Evolutionary conservation across 1,284 basidiomycete genomes (phyloP).

Genomic region (Gymnopus androsaceus): DNA sequence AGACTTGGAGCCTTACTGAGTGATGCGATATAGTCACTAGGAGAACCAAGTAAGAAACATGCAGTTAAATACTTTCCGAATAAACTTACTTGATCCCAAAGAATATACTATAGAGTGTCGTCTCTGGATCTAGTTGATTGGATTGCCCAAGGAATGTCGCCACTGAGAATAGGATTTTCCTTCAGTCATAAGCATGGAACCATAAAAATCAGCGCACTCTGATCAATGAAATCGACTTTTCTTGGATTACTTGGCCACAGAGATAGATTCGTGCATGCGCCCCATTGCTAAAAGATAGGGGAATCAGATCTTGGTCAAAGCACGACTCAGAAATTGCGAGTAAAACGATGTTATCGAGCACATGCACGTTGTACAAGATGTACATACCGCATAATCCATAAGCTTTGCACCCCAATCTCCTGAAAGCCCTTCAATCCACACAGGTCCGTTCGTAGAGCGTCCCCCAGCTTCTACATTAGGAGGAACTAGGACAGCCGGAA

Average conservation of each 20-base stretch:
- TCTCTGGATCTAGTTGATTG: conserved; percentile 31
- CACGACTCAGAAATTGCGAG: background rate
- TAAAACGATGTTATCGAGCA: no score
- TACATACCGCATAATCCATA: conserved; percentile 37
- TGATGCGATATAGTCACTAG: conserved; percentile 32
- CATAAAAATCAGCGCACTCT: conserved; percentile 24
- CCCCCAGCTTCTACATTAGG: conserved; percentile 34
- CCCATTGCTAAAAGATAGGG: conserved; percentile 26
- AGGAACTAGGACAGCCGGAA: conserved; percentile 31
- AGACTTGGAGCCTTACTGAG: conserved; percentile 25
- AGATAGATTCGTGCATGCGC: conserved; percentile 33
- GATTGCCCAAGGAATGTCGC: conserved; percentile 33
- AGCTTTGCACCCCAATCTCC: conserved; percentile 32
- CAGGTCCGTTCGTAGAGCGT: conserved; percentile 36
- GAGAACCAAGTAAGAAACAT: background rate
- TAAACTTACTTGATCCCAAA: conserved; percentile 39
- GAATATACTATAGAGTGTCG: conserved; percentile 37
- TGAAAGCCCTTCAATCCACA: conserved; percentile 38
- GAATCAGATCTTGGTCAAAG: background rate
- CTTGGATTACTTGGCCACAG: conserved; percentile 37
- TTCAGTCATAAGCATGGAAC: background rate
- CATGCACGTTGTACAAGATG: no score
- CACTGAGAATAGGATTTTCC: no score
- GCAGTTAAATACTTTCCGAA: background rate
- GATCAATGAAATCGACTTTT: conserved; percentile 34